phyloP scores from a whole-genome alignment of 2,329 filamentous ascomycete species.

The Esteya vermicola region DNA sequence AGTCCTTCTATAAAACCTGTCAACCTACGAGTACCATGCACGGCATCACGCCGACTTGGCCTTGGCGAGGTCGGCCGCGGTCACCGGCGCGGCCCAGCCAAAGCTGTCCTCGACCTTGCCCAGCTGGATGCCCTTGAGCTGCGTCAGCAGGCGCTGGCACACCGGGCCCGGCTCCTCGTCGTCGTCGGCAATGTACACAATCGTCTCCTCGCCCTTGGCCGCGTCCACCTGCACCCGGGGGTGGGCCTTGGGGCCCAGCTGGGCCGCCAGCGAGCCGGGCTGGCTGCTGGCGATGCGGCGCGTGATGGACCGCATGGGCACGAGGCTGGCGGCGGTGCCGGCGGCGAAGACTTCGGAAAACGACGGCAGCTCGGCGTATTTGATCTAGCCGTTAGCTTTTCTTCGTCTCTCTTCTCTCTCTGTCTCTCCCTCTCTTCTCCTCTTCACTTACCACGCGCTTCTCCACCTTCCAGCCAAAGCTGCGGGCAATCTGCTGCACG shows the following conservation, averaged over 20 bases:
- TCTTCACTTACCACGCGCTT: conserved; percentile 42
- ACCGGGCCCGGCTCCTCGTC: conserved; percentile 59
- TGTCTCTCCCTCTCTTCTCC: no score
- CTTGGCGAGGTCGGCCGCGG: conserved; percentile 25
- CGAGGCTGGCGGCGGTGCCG: conserved; percentile 79
- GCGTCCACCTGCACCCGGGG: conserved; percentile 23
- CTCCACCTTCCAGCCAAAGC: conserved; percentile 77
- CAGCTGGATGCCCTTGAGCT: conserved; percentile 73
- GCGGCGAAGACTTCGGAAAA: conserved; percentile 76
- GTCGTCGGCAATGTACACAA: conserved; percentile 38
- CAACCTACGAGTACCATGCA: no score
- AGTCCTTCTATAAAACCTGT: no score
- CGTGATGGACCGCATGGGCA: conserved; percentile 85
- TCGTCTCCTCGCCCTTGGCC: conserved; percentile 29
- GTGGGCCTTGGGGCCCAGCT: conserved; percentile 12
- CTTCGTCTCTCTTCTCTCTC: background rate
- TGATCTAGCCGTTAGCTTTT: conserved; percentile 44
- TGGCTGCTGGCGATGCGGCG: conserved; percentile 33
- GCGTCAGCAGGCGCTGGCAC: conserved; percentile 56
- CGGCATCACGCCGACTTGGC: background rate
- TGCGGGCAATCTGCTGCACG: conserved; percentile 58
- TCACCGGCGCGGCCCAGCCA: conserved; percentile 49
- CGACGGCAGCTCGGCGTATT: conserved; percentile 39
- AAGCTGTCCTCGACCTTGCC: conserved; percentile 67
- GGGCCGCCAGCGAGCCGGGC: conserved; percentile 23